Evolutionary conservation across 2,329 filamentous ascomycete species (phyloP), one percentile per base, ranked within the genome.

Genomic region (Aspergillus hiratsukae): DNA sequence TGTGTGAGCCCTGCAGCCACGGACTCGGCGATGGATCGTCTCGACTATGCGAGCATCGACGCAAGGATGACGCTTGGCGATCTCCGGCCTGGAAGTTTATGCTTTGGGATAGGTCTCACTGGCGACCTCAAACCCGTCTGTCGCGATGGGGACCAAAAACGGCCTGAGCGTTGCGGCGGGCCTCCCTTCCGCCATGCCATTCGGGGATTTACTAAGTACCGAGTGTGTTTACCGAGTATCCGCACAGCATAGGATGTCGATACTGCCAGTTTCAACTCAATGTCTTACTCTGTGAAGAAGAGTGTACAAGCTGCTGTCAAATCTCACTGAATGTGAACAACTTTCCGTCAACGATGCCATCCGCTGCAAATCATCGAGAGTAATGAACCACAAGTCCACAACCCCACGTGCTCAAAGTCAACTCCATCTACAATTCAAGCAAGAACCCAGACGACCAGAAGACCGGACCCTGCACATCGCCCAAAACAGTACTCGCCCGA

Each of bases 21-120:
- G 31, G 14, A 37, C 14, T 37, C 31, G 40, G 40, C 52, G 48
- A 54, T 48, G 49, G 52, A 51, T 57, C 55, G 41, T 54, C 40
- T 57, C 46, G 45, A 46, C 48, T 57, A 57, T 57, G 37, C 41
- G 46, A 29, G 48, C 27, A 43, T 19, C 41, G 37, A 53, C 37
- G 54, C 50, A 54, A 54, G 46, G 51, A 57, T 46, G 37, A 29
- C 51, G 43, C 48, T 53, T 29, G 45, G 23, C 51, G 25, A 45
- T 46, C 21, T 14, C 25, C 43, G 11, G 49, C 37, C 53, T 48
- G 56, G 52, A 51, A 50, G 56, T 55, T 53, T 43, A 25, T 52
- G 5, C 10, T 48, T 49, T 37, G 17, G 43, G 43, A 46, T 46
- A 46, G 21, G 43, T 46, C 21, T 27, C 21, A 46, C 27, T 23